Percentiles rank a stretch among this genome's conserved stretches.
These are phyloP conservation scores for Metschnikowia anglica DNA, from an alignment of 805 yeast species.

Conservation along the genomic window DNA sequence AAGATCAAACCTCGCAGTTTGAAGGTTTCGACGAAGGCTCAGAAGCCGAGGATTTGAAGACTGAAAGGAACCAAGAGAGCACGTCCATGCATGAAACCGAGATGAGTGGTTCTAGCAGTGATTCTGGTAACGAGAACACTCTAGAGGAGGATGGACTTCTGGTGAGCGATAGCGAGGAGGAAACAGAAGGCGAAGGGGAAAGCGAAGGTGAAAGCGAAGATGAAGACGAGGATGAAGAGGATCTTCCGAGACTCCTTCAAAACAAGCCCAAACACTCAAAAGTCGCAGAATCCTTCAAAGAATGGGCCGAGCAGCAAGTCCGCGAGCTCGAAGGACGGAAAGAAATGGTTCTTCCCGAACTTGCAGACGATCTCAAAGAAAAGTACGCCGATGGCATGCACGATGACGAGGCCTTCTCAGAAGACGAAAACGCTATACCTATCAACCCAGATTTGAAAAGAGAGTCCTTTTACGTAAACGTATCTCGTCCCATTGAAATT, in stretches of 20 bases:
- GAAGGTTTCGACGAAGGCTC: constrained; percentile 14
- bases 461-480: constrained; percentile 65
- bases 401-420: constrained; percentile 49
- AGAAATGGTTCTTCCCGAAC: constrained; percentile 45
- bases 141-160: constrained; percentile 11
- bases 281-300: constrained; percentile 61
- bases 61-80: no score
- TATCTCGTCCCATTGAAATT: constrained; percentile 63
- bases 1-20: constrained; percentile 14
- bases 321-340: constrained; percentile 59
- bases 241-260: constrained; percentile 33
- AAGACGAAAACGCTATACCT: constrained; percentile 59
- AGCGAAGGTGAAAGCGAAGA: constrained; percentile 33
- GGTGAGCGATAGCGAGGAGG: constrained; percentile 29
- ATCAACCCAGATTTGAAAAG: constrained; percentile 53
- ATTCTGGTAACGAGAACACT: constrained; percentile 19
- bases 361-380: constrained; percentile 47
- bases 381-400: constrained; percentile 62
- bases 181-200: constrained; percentile 30
- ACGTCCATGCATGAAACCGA: background rate
- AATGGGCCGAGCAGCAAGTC: constrained; percentile 82
- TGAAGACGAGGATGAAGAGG: constrained; percentile 30
- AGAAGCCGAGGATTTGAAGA: background rate
- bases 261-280: constrained; percentile 47
- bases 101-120: background rate